Percentiles rank a stretch among this genome's conserved stretches.
phyloP scores from a whole-genome alignment of 192 early-diverging fungal genomes.

The Podila verticillata region DNA sequence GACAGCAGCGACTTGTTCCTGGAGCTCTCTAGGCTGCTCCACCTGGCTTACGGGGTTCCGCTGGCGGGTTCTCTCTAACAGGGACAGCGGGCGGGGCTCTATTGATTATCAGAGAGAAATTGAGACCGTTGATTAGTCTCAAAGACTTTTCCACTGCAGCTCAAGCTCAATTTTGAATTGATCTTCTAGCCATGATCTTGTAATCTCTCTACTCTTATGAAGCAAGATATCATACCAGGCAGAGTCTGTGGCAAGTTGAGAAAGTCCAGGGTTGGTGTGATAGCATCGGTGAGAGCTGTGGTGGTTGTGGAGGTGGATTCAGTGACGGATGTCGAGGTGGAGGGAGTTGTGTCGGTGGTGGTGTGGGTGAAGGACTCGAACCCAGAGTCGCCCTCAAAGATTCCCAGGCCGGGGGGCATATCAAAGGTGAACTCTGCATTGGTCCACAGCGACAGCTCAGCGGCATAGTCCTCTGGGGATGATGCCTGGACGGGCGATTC shows the following conservation, averaged over 20 bases:
- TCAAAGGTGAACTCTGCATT: slow-evolving; percentile 78
- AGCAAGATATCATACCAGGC: neutral
- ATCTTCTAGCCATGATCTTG: neutral
- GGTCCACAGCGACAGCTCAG: slow-evolving; percentile 73
- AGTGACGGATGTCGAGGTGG: neutral
- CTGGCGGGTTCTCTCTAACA: slow-evolving; percentile 47
- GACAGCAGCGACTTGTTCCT: slow-evolving; percentile 20
- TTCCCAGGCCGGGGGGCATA: slow-evolving; percentile 58
- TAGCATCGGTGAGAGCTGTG: neutral
- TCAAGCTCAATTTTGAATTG: neutral
- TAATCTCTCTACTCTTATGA: neutral
- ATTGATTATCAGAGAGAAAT: neutral
- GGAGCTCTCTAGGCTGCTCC: slow-evolving; percentile 4
- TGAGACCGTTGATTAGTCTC: neutral
- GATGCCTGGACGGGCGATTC: slow-evolving; percentile 57
- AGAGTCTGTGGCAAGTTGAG: slow-evolving; percentile 5
- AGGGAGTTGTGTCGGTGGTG: slow-evolving; percentile 5
- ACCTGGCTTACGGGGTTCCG: slow-evolving; percentile 27
- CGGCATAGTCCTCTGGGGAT: slow-evolving; percentile 66
- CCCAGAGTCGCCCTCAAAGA: slow-evolving; percentile 56
- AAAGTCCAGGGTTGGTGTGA: slow-evolving; percentile 8
- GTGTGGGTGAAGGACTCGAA: slow-evolving; percentile 10
- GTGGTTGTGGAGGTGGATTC: slow-evolving; percentile 4
- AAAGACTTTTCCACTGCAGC: neutral
- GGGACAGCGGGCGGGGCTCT: slow-evolving; percentile 12